Conservation (phyloP, 2,329 filamentous ascomycete species). For the Ilyonectria robusta region DNA sequence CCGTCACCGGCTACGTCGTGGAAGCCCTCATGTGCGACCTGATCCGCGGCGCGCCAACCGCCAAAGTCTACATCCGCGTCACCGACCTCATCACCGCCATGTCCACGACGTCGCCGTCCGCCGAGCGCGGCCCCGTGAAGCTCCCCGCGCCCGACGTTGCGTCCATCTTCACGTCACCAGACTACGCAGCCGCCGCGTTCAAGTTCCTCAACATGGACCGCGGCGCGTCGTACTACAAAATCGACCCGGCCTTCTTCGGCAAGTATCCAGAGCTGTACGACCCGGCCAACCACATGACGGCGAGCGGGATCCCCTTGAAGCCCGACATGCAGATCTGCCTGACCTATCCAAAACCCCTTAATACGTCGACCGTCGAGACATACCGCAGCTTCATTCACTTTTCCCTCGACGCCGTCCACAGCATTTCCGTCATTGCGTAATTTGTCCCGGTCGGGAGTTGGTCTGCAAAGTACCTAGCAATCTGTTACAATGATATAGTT, state of each 20-base stretch:
- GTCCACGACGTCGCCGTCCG: slow-evolving; percentile 18
- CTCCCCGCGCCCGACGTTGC: slow-evolving; percentile 46
- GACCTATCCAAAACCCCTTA: slow-evolving; percentile 49
- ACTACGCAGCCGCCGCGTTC: slow-evolving; percentile 46
- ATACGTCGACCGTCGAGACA: slow-evolving; percentile 48
- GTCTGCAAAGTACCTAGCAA: background rate
- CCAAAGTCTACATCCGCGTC: slow-evolving; percentile 48
- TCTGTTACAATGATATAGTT: background rate
- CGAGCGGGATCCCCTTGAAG: slow-evolving; percentile 49
- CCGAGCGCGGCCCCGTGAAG: slow-evolving; percentile 14
- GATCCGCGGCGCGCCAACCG: slow-evolving; percentile 42
- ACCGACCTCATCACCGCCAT: slow-evolving; percentile 51
- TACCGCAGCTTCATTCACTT: slow-evolving; percentile 53
- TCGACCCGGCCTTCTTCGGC: slow-evolving; percentile 50
- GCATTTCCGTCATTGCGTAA: slow-evolving; percentile 29
- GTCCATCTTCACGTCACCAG: slow-evolving; percentile 41
- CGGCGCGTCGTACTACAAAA: slow-evolving; percentile 51
- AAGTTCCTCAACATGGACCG: slow-evolving; percentile 50
- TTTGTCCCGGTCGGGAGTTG: background rate
- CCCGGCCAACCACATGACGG: slow-evolving; percentile 43
- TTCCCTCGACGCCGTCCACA: slow-evolving; percentile 46
- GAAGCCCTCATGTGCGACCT: slow-evolving; percentile 49
- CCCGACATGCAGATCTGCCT: slow-evolving; percentile 48
- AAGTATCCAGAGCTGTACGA: slow-evolving; percentile 52
- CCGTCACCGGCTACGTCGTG: slow-evolving; percentile 51